A percentile compares a stretch with the other conserved stretches of the same genome.
These are phyloP conservation scores for Cetradonia linearis DNA, from an alignment of 495 filamentous ascomycete species.

Conservation along the genomic window DNA sequence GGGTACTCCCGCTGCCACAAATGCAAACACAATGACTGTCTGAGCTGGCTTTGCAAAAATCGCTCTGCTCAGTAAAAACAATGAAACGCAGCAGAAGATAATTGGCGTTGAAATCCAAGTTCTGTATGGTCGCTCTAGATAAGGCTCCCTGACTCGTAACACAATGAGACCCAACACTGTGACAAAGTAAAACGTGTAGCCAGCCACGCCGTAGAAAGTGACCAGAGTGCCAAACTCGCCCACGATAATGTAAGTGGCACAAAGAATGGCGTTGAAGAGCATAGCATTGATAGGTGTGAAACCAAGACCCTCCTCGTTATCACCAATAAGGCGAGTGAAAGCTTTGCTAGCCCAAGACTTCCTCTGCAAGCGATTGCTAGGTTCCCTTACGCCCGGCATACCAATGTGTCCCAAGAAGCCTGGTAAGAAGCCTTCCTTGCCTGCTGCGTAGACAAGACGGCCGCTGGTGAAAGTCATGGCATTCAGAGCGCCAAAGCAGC, in stretches of 20 bases:
- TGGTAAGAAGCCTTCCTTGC: conserved; percentile 91
- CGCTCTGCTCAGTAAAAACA: conserved; percentile 80
- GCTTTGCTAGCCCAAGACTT: conserved; percentile 49
- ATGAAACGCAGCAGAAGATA: conserved; percentile 93
- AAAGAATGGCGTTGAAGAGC: conserved; percentile 64
- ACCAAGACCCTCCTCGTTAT: conserved; percentile 48
- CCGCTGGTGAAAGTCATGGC: conserved; percentile 89
- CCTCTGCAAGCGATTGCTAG: conserved; percentile 40
- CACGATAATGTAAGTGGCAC: conserved; percentile 63
- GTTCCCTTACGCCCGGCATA: conserved; percentile 39
- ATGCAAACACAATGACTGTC: conserved; percentile 73
- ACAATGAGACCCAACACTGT: conserved; percentile 91
- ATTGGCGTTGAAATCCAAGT: conserved; percentile 97
- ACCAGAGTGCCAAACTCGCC: conserved; percentile 87
- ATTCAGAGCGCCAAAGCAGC: conserved; percentile 87
- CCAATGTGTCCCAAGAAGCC: conserved; percentile 75
- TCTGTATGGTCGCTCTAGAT: conserved; percentile 77
- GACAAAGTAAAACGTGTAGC: conserved; percentile 93
- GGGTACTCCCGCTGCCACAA: conserved; percentile 72
- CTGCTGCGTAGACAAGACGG: conserved; percentile 85
- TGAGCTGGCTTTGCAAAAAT: conserved; percentile 85
- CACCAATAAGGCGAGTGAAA: conserved; percentile 48
- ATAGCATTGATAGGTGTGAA: conserved; percentile 89
- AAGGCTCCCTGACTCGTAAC: conserved; percentile 76
- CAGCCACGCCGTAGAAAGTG: conserved; percentile 94